These are phyloP conservation scores for Metarhizium sp. DNA, from an alignment of 2,329 filamentous ascomycete species.

Conservation along the genomic window DNA sequence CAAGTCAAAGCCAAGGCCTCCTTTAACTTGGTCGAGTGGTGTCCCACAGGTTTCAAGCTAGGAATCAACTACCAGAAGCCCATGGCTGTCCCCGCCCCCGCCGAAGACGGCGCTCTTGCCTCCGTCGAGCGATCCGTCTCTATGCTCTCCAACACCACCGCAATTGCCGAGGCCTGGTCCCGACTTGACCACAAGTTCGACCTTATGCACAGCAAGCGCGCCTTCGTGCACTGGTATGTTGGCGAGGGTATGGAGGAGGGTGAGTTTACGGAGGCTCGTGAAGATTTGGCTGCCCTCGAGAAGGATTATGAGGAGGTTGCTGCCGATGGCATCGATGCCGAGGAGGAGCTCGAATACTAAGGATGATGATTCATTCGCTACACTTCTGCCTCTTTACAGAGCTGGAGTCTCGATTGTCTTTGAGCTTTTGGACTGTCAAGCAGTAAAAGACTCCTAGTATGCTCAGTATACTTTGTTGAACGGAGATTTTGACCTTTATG, in stretches of 20 bases:
- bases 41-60: conserved; percentile 66
- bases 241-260: conserved; percentile 90
- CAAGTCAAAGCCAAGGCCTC: conserved; percentile 61
- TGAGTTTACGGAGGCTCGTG: conserved; percentile 79
- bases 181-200: conserved; percentile 67
- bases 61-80: conserved; percentile 69
- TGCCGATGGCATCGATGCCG: conserved; percentile 57
- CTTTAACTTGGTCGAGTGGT: conserved; percentile 69
- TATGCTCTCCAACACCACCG: conserved; percentile 68
- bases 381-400: neutral
- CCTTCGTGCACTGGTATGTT: conserved; percentile 72
- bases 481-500: neutral
- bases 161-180: conserved; percentile 65
- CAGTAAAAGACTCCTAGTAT: neutral
- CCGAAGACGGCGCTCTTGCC: conserved; percentile 49
- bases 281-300: conserved; percentile 77
- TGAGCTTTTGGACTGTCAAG: neutral
- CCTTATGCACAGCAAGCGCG: conserved; percentile 70
- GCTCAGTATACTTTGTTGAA: neutral
- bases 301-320: conserved; percentile 84
- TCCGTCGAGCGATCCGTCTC: conserved; percentile 55
- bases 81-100: conserved; percentile 43
- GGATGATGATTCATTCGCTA: neutral
- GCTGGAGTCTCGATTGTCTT: neutral
- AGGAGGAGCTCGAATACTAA: conserved; percentile 72